phyloP scores from a whole-genome alignment of 495 filamentous ascomycete genomes.

The Lophiotrema nucula region DNA sequence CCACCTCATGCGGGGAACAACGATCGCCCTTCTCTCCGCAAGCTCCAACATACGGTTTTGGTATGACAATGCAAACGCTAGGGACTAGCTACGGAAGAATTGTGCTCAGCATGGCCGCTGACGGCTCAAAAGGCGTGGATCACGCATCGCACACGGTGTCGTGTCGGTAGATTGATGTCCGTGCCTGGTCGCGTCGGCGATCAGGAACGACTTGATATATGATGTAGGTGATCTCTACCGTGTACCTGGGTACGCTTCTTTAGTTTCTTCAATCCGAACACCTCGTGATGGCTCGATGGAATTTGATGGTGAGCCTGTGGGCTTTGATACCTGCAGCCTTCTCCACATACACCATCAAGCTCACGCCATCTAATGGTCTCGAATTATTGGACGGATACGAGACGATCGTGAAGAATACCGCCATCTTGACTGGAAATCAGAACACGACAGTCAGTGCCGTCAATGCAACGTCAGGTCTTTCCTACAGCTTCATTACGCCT shows the following conservation, averaged over 20 bases:
- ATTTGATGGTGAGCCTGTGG: neutral
- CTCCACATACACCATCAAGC: conserved; percentile 3
- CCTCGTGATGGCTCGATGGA: neutral
- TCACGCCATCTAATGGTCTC: conserved; percentile 1
- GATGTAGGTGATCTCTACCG: conserved; percentile 4
- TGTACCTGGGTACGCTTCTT: neutral
- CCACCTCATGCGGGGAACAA: neutral
- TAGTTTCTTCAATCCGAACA: neutral
- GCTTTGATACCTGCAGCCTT: neutral
- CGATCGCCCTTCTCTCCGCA: neutral
- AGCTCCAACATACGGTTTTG: neutral
- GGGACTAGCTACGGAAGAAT: neutral
- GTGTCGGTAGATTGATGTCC: conserved; percentile 24
- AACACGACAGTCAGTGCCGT: conserved; percentile 14
- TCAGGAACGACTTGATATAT: conserved; percentile 18
- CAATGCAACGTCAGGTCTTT: conserved; percentile 2
- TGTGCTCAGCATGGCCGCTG: neutral
- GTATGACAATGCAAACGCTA: neutral
- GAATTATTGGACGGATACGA: conserved; percentile 4
- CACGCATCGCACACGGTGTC: neutral
- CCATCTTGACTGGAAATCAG: conserved; percentile 4
- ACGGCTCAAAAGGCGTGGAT: too few species aligned
- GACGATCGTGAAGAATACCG: conserved; percentile 11
- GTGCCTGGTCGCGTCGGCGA: conserved; percentile 1
- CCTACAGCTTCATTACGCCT: conserved; percentile 16